Evolutionary conservation across 371 early-diverging fungal genomes (phyloP).

Genomic region (Mortierella sp.): DNA sequence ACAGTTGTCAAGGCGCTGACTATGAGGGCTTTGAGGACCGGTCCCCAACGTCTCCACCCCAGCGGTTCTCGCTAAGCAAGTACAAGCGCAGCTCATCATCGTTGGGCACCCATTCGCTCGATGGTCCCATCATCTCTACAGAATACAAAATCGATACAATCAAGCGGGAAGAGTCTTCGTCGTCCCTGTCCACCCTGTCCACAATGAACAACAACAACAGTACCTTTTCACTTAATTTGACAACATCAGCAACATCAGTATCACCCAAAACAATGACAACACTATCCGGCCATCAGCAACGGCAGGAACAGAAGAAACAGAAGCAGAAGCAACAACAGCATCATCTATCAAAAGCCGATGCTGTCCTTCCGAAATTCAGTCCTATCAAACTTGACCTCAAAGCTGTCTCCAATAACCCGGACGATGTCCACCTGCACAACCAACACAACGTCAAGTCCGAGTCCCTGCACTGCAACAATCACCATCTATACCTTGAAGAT

Average conservation of each 20-base stretch:
- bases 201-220: slow-evolving; percentile 14
- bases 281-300: neutral
- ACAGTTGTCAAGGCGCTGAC: slow-evolving; percentile 2
- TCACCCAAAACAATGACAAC: neutral
- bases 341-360: neutral
- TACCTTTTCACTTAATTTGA: neutral
- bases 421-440: slow-evolving; percentile 33
- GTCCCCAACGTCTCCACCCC: slow-evolving; percentile 19
- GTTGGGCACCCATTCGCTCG: slow-evolving; percentile 15
- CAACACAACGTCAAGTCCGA: slow-evolving; percentile 25
- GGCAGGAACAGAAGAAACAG: too few species aligned
- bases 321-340: neutral
- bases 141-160: neutral
- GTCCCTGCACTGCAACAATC: neutral
- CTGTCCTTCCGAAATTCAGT: slow-evolving; percentile 18
- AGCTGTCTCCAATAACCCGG: slow-evolving; percentile 38
- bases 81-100: slow-evolving; percentile 13
- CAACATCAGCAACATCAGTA: neutral
- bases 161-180: slow-evolving; percentile 2
- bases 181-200: neutral
- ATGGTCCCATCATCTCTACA: neutral
- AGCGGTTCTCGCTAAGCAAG: slow-evolving; percentile 12
- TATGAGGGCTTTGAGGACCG: slow-evolving; percentile 18
- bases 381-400: slow-evolving; percentile 42
- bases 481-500: neutral